Conservation (phyloP, 2,329 filamentous ascomycete species). For the Pestalotiopsis sp. region DNA sequence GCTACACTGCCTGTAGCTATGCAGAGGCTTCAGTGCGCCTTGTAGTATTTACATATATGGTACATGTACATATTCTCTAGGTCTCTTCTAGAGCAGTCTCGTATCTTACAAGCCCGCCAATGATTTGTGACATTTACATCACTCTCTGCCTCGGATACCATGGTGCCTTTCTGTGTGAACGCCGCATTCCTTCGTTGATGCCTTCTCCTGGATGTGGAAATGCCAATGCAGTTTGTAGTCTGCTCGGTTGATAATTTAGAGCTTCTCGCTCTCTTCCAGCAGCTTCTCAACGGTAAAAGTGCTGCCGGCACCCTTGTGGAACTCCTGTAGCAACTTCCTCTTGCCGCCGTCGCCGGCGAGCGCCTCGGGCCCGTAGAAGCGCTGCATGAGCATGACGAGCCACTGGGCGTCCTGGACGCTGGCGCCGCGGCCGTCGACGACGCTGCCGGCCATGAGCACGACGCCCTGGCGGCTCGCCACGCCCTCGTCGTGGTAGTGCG, state of each 20-base stretch:
- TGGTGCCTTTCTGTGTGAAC: background rate
- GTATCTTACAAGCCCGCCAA: background rate
- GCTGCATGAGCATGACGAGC: constrained; percentile 89
- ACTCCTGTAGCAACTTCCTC: constrained; percentile 77
- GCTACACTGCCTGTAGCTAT: background rate
- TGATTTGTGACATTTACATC: background rate
- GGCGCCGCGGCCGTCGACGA: constrained; percentile 77
- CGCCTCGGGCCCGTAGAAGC: constrained; percentile 74
- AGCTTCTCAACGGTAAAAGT: constrained; percentile 83
- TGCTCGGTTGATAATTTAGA: constrained; percentile 41
- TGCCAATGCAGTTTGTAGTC: background rate
- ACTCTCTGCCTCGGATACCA: background rate
- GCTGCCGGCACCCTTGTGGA: constrained; percentile 71
- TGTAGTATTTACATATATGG: constrained; percentile 13
- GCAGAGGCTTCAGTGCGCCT: background rate
- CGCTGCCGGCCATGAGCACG: constrained; percentile 83
- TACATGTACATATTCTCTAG: background rate
- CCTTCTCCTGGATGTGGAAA: background rate
- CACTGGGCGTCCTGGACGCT: constrained; percentile 82
- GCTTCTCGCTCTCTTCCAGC: constrained; percentile 85
- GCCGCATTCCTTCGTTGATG: background rate
- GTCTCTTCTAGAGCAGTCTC: background rate
- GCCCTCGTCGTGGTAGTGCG: constrained; percentile 76
- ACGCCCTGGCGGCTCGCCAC: constrained; percentile 73
- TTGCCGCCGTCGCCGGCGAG: constrained; percentile 64